These are phyloP conservation scores for Ceratopteris richardii DNA, from an alignment of 75 land plant species.

Conservation along the genomic window DNA sequence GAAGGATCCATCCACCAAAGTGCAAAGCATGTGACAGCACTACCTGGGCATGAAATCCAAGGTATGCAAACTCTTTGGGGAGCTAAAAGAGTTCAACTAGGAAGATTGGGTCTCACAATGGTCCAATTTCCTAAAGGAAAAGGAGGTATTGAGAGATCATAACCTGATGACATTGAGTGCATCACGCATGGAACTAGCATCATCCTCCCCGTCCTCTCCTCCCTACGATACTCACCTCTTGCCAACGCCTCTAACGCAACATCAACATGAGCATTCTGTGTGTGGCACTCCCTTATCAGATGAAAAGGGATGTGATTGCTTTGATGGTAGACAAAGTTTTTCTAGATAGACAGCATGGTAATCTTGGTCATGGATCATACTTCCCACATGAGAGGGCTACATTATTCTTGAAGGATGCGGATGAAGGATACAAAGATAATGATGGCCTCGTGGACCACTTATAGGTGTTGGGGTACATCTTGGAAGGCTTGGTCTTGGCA, in stretches of 20 bases:
- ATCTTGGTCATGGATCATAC: background rate
- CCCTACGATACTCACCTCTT: background rate
- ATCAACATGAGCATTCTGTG: background rate
- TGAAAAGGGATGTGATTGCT: background rate
- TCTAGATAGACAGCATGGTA: background rate
- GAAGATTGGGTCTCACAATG: slow-evolving; percentile 54
- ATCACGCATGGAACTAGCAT: no score
- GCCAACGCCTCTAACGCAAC: no score
- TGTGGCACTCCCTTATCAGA: background rate
- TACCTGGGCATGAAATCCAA: slow-evolving; percentile 63
- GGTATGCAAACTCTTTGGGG: slow-evolving; percentile 17
- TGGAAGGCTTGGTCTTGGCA: no score
- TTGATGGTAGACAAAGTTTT: background rate
- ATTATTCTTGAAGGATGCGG: no score
- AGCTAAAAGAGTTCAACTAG: slow-evolving; percentile 23
- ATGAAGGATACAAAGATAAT: no score
- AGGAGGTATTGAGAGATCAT: slow-evolving; percentile 53
- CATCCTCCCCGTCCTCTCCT: background rate
- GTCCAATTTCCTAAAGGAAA: slow-evolving; percentile 63
- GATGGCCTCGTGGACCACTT: no score
- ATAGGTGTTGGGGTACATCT: no score
- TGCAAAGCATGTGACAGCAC: slow-evolving; percentile 81
- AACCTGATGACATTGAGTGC: slow-evolving; percentile 11
- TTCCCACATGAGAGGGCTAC: background rate
- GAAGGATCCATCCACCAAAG: slow-evolving; percentile 68